Percentiles rank a stretch among this genome's conserved stretches.
Conservation (phyloP, 345 rosid genomes). For the Citrus sinensis region DNA sequence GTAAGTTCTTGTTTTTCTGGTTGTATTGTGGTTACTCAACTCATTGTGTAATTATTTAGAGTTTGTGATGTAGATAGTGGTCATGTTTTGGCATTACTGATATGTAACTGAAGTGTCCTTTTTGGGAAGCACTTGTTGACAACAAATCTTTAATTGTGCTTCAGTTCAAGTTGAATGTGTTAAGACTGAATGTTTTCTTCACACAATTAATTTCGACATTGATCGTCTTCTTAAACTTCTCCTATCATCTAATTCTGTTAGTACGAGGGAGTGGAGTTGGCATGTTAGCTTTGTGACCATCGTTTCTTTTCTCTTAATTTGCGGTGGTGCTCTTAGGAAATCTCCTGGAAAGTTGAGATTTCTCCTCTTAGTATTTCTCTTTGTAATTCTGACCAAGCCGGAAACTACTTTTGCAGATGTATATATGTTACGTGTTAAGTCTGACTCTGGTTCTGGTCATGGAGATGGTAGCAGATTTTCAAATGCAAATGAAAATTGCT, state of each 20-base stretch:
- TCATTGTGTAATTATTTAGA: neutral
- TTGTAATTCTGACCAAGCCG: conserved; percentile 13
- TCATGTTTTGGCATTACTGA: neutral
- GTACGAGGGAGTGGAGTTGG: neutral
- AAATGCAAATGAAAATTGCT: conserved; percentile 49
- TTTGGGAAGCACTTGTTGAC: neutral
- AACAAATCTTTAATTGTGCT: neutral
- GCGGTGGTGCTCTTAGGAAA: neutral
- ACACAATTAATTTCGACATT: neutral
- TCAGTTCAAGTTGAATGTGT: neutral
- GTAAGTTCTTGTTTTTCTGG: conserved; percentile 35
- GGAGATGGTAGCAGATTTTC: conserved; percentile 54
- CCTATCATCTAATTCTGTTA: neutral
- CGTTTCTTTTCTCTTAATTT: neutral
- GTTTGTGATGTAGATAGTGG: neutral
- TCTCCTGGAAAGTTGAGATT: neutral
- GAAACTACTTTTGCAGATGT: conserved; percentile 45
- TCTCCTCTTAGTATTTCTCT: neutral
- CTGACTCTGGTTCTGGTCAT: conserved; percentile 51
- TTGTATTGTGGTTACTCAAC: neutral
- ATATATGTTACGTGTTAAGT: conserved; percentile 49
- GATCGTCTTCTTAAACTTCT: neutral
- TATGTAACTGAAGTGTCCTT: neutral
- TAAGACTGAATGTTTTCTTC: neutral
- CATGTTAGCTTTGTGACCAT: neutral